phyloP scores from a whole-genome alignment of 495 filamentous ascomycete genomes.

The Haplographium delicatum region DNA sequence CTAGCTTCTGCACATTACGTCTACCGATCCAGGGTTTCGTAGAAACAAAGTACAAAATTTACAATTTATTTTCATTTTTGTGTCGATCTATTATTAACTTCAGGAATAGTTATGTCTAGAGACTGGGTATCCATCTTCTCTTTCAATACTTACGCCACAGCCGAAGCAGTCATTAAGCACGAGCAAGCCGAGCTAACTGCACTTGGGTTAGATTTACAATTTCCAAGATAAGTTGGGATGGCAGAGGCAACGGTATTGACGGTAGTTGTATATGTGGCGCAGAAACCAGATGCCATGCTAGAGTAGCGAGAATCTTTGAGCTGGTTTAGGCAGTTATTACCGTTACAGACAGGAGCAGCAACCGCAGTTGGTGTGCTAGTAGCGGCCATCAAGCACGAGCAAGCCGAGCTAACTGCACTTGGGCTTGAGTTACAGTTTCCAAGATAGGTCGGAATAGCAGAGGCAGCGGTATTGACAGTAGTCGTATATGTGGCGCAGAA shows the following conservation, averaged over 20 bases:
- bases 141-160: too few species aligned
- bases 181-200: conserved; percentile 6
- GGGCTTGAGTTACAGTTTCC: not conserved
- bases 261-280: conserved; percentile 1
- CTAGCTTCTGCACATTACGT: too few species aligned
- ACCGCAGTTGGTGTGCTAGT: too few species aligned
- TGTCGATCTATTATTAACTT: too few species aligned
- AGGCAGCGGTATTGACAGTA: not conserved
- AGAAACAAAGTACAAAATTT: too few species aligned
- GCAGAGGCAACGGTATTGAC: conserved; percentile 1
- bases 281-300: not conserved
- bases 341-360: conserved; percentile 1
- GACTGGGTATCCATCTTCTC: too few species aligned
- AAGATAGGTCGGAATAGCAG: conserved; percentile 7
- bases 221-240: conserved; percentile 4
- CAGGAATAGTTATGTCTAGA: too few species aligned
- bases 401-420: conserved; percentile 1
- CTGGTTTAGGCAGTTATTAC: conserved; percentile 5
- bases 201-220: not conserved
- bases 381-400: conserved; percentile 3
- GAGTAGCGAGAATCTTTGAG: not conserved
- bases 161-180: conserved; percentile 1
- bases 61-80: too few species aligned
- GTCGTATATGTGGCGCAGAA: conserved; percentile 7
- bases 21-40: too few species aligned